phyloP scores from a whole-genome alignment of 2,329 filamentous ascomycete species.

The Colletotrichum sp. region DNA sequence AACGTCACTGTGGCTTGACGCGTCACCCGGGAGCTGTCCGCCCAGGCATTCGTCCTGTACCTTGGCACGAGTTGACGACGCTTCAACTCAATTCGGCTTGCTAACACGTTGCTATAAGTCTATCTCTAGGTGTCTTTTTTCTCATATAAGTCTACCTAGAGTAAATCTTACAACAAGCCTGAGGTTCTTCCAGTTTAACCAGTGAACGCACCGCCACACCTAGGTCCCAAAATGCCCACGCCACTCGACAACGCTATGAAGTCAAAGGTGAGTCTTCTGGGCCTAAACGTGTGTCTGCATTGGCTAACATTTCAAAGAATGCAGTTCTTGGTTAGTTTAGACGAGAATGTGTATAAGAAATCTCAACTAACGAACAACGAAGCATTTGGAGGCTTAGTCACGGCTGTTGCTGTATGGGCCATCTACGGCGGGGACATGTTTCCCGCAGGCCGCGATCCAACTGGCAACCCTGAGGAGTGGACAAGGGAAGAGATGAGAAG shows the following conservation, averaged over 20 bases:
- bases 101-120: constrained; percentile 10
- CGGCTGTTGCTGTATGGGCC: constrained; percentile 79
- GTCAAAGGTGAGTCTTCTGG: constrained; percentile 61
- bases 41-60: neutral
- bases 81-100: neutral
- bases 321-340: constrained; percentile 12
- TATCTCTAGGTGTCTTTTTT: neutral
- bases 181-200: neutral
- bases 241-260: constrained; percentile 70
- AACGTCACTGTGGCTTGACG: constrained; percentile 19
- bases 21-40: neutral
- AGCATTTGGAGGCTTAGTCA: constrained; percentile 83
- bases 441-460: constrained; percentile 76
- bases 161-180: neutral
- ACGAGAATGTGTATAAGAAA: too few species aligned
- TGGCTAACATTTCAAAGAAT: neutral
- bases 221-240: constrained; percentile 63
- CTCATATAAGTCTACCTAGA: neutral
- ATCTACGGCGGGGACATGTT: constrained; percentile 90
- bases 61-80: constrained; percentile 6
- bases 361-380: constrained; percentile 22
- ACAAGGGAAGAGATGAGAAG: constrained; percentile 77
- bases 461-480: constrained; percentile 74
- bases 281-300: constrained; percentile 13
- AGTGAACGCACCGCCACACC: neutral